These are phyloP conservation scores for Prosopis cineraria DNA, from an alignment of 306 rosid genomes.

Conservation along the genomic window DNA sequence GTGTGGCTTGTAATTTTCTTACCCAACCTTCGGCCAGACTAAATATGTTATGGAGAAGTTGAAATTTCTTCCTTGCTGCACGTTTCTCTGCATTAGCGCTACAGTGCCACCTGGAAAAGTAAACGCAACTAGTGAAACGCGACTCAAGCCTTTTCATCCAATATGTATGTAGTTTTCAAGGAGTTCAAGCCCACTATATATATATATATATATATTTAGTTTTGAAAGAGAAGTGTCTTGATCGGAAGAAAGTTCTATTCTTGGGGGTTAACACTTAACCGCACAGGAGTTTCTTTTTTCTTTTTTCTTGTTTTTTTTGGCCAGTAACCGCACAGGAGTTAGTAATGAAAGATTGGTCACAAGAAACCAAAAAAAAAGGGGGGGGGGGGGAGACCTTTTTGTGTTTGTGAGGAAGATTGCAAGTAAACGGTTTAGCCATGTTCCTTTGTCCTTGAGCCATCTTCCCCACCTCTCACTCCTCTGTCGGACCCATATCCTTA, in stretches of 20 bases:
- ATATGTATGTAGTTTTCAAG: background rate
- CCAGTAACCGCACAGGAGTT: background rate
- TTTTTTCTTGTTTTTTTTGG: no score
- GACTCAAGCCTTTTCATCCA: background rate
- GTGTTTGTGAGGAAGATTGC: conserved; percentile 48
- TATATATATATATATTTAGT: no score
- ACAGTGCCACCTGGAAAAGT: background rate
- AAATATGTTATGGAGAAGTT: background rate
- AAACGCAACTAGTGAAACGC: background rate
- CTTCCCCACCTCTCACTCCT: conserved; percentile 54
- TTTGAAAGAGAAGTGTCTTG: background rate
- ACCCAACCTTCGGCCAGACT: background rate
- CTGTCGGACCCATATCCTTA: conserved; percentile 42
- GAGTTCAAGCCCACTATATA: no score
- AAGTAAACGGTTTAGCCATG: conserved; percentile 68
- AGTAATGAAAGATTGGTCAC: background rate
- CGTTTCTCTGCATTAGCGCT: background rate
- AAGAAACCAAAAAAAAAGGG: background rate
- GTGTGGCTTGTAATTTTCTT: background rate
- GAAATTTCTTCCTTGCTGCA: background rate
- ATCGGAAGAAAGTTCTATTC: background rate
- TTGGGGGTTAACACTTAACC: no score
- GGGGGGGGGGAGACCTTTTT: background rate
- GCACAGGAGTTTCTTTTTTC: no score
- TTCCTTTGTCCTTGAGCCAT: conserved; percentile 52